Conservation (phyloP, 2,329 filamentous ascomycete genomes). For the Epichloe elymi region DNA sequence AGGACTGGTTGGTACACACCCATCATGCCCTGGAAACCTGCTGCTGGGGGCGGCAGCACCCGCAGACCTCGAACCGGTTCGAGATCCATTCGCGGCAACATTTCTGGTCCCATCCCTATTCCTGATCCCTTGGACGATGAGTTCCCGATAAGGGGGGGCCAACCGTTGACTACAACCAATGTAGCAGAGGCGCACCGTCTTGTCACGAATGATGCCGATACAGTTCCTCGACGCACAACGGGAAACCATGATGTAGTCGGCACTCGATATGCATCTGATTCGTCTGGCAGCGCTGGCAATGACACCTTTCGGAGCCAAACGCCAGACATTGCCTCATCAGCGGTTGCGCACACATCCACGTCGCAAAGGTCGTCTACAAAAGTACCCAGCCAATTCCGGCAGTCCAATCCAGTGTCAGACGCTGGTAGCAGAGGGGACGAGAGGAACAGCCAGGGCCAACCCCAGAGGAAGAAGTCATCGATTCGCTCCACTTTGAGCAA, state of each 20-base stretch:
- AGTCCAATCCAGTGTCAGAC: slow-evolving; percentile 8
- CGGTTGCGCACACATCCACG: not conserved
- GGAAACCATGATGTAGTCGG: not conserved
- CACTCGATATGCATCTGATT: not conserved
- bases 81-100: slow-evolving; percentile 43
- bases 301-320: not conserved
- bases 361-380: not conserved
- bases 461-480: slow-evolving; percentile 44
- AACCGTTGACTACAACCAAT: slow-evolving; percentile 21
- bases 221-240: not conserved
- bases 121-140: slow-evolving; percentile 35
- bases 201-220: not conserved
- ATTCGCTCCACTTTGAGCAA: slow-evolving; percentile 42
- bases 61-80: slow-evolving; percentile 16
- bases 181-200: slow-evolving; percentile 6
- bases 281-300: not conserved
- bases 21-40: slow-evolving; percentile 30
- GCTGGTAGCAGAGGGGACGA: slow-evolving; percentile 8
- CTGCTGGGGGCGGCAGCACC: slow-evolving; percentile 20
- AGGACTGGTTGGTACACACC: not conserved
- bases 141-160: slow-evolving; percentile 36
- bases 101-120: slow-evolving; percentile 49
- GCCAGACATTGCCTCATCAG: not conserved
- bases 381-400: not conserved
- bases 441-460: slow-evolving; percentile 10